These are phyloP conservation scores for Dichotomopilus funicola DNA, from an alignment of 2,329 filamentous ascomycete genomes.

Conservation along the genomic window DNA sequence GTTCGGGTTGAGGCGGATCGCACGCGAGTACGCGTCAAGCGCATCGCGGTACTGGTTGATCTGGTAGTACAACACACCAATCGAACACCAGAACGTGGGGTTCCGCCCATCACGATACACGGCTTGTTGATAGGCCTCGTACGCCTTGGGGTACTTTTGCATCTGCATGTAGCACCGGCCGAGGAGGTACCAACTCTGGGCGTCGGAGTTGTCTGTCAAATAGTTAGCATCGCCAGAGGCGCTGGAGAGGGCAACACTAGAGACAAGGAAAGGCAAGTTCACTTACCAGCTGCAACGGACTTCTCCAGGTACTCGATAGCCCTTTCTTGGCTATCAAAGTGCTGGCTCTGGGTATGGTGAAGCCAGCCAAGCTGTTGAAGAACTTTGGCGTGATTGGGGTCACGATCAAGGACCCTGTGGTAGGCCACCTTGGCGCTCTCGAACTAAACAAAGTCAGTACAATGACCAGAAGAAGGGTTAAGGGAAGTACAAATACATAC, in stretches of 20 bases:
- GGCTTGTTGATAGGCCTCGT: constrained; percentile 96
- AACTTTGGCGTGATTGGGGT: constrained; percentile 95
- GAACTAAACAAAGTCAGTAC: constrained; percentile 52
- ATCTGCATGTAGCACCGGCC: constrained; percentile 99
- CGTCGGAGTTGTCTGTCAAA: constrained; percentile 74
- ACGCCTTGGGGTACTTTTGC: constrained; percentile 97
- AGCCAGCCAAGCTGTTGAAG: constrained; percentile 97
- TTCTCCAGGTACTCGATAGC: constrained; percentile 97
- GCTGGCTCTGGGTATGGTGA: constrained; percentile 90
- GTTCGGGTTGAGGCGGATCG: constrained; percentile 93
- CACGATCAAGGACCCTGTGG: constrained; percentile 83
- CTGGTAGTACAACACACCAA: constrained; percentile 97
- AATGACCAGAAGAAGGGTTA: background rate
- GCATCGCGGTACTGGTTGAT: constrained; percentile 99
- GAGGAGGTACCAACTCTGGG: constrained; percentile 97
- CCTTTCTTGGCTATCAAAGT: constrained; percentile 86
- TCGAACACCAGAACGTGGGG: constrained; percentile 99
- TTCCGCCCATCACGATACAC: constrained; percentile 97
- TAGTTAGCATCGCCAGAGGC: constrained; percentile 24
- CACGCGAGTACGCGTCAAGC: constrained; percentile 92
- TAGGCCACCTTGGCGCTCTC: constrained; percentile 91
- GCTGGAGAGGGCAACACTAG: background rate
- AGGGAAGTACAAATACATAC: constrained; percentile 48
- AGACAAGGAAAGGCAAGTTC: constrained; percentile 2
- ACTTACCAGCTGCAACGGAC: constrained; percentile 82